Base-by-base conservation (phyloP, 345 rosid genomes). In the Microcos paniculata region DNA sequence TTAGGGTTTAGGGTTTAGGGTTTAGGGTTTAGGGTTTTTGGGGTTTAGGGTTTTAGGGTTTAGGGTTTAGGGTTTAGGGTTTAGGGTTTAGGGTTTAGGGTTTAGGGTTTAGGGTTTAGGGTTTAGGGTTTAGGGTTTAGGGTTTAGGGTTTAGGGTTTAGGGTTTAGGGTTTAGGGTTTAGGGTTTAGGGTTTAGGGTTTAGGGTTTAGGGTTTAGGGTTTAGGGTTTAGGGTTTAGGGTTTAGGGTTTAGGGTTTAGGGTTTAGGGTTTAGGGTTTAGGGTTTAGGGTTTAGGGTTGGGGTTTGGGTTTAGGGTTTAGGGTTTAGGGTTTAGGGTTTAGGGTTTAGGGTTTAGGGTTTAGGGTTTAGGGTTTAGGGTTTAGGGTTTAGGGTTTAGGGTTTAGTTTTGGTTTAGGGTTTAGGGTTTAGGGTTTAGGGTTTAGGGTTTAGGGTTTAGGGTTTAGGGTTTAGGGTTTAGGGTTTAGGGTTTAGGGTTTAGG, bases 391-490 rank as follows among this genome's bases (percentile, higher is more conserved):
- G 61, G 64, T 64, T 19, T 35, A 71, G 78, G 61, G 65, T 75
- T 35, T 53, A 71, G 78, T 8, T 8, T 40, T 40, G 71, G 65
- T 75, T 52, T 56, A 65, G 72, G 58, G 65, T 56, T 75, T 8
- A 43, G 78, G 78, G 33, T 75, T 75, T n/a, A 51, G 78, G 78
- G 33, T 75, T 64, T 19, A 33, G 78, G 78, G 31, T 75, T 75
- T 28, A 46, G 71, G 71, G 51, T 75, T 75, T 51, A 71, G 71
- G 71, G 64, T 75, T 62, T 38, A 71, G 78, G 71, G 51, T 75
- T 75, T 63, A 40, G 78, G 71, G 71, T 75, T 75, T 48, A 53
- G 78, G 78, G 63, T 75, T 75, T 73, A 75, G 72, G 78, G 78
- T 75, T 64, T 64, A 7, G 18, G 78, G 78, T 72, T 76, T 76